Evolutionary conservation across 306 rosid genomes (phyloP).

Genomic region (Castanea sativa): DNA sequence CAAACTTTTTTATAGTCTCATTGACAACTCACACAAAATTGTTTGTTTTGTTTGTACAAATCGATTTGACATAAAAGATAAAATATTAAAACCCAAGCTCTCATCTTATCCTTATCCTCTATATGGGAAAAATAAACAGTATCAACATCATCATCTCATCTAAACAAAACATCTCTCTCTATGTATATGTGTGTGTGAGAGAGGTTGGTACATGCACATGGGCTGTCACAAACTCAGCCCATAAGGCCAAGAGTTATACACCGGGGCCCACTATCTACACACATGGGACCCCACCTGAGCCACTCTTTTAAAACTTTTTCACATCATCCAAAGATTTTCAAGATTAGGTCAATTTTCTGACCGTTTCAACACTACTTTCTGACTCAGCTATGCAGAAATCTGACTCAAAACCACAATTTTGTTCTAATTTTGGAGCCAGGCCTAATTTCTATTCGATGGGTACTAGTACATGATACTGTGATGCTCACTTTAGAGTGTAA

Average conservation of each 20-base stretch:
- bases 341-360: background rate
- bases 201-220: background rate
- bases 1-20: background rate
- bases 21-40: slow-evolving; percentile 4
- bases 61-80: background rate
- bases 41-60: background rate
- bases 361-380: background rate
- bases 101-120: slow-evolving; percentile 15
- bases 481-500: background rate
- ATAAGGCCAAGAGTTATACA: background rate
- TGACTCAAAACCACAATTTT: background rate
- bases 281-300: background rate
- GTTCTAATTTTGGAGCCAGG: background rate
- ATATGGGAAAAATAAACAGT: background rate
- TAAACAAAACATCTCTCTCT: no score
- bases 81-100: background rate
- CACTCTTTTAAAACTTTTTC: slow-evolving; percentile 1
- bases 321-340: background rate
- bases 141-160: background rate
- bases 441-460: background rate
- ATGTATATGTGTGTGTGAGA: no score
- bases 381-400: slow-evolving; percentile 4
- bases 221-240: background rate
- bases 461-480: background rate
- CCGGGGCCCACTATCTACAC: background rate